Base-by-base conservation (phyloP, 164 flowering plant genomes). In the Magnolia officinalis region DNA sequence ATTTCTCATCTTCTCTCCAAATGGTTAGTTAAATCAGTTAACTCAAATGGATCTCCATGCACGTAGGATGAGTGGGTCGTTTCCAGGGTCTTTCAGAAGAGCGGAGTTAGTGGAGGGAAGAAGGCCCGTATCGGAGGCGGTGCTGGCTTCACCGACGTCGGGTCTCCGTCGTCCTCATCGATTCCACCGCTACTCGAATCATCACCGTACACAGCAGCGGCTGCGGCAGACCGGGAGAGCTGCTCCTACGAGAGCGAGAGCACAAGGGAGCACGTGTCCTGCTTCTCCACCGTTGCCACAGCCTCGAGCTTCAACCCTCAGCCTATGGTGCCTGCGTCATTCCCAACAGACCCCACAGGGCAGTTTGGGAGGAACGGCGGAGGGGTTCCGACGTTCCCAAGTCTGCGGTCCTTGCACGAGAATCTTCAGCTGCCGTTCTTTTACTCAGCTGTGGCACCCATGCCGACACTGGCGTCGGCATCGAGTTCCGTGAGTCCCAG, bases 181-280 rank as follows among this genome's bases (percentile, higher is more conserved):
- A 80, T 82, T 51, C 84, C 84, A 2, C 81, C 78, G n/a, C 76
- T 82, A 1, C 76, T 77, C 7, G 84, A 82, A 26, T 74, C 80
- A 9, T 71, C 84, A 9, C 74, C 78, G 31, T 79, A 69, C 63
- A n/a, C 75, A 23, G 63, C 58, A 19, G n/a, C 75, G 49, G 63
- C 50, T 19, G 7, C 20, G 73, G 63, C 67, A 16, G 76, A 75
- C 74, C 68, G 76, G 14, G 78, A 85, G 63, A 82, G 84, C 81
- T 84, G 87, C 84, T 84, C 92, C 5, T 85, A 72, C 72, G 89
- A 88, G 75, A 75, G 79, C 26, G 81, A 78, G 67, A 70, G n/a
- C 61, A 73, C 72, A 70, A 74, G 80, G 74, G 88, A 90, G 91
- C 98, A 90, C 97, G 98, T 91, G 94, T 84, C 97, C 98, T 95